phyloP scores from a whole-genome alignment of 108 stramenopile genomes.

The Discostella stelligeroides region DNA sequence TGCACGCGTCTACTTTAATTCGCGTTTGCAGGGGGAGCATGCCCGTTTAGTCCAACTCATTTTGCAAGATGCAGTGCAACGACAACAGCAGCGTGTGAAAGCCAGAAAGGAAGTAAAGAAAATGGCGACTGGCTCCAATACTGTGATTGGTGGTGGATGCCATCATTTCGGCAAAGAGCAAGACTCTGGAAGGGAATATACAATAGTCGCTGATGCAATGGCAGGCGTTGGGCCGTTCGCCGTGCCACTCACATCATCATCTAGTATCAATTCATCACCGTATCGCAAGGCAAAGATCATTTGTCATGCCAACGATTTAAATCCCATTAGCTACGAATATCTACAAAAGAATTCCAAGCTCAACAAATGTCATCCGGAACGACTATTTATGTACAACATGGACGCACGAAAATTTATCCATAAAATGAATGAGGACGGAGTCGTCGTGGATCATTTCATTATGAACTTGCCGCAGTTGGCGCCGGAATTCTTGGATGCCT shows the following conservation, averaged over 20 bases:
- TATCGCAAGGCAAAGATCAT: constrained; percentile 25
- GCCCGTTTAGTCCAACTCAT: constrained; percentile 80
- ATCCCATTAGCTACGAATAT: constrained; percentile 83
- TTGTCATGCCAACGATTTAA: constrained; percentile 86
- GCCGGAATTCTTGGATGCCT: constrained; percentile 94
- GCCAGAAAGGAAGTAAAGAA: neutral
- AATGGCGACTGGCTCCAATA: neutral
- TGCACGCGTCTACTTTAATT: constrained; percentile 97
- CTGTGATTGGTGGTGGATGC: neutral
- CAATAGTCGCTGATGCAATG: constrained; percentile 91
- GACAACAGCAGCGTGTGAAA: neutral
- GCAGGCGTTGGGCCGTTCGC: constrained; percentile 98
- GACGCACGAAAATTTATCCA: constrained; percentile 90
- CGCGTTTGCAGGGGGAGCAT: constrained; percentile 90
- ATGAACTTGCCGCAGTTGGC: constrained; percentile 96
- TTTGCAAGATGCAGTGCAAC: constrained; percentile 33
- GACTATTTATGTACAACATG: constrained; percentile 76
- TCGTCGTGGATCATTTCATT: constrained; percentile 80
- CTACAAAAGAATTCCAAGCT: constrained; percentile 72
- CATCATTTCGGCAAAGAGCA: too few relatives aligned
- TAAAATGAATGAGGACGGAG: constrained; percentile 57
- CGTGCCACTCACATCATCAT: constrained; percentile 80
- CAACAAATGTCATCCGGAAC: constrained; percentile 77
- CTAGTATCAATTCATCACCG: constrained; percentile 10
- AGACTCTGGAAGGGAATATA: constrained; percentile 16